Evolutionary conservation across 805 yeast species (phyloP).

Genomic region (Torulaspora delbrueckii): DNA sequence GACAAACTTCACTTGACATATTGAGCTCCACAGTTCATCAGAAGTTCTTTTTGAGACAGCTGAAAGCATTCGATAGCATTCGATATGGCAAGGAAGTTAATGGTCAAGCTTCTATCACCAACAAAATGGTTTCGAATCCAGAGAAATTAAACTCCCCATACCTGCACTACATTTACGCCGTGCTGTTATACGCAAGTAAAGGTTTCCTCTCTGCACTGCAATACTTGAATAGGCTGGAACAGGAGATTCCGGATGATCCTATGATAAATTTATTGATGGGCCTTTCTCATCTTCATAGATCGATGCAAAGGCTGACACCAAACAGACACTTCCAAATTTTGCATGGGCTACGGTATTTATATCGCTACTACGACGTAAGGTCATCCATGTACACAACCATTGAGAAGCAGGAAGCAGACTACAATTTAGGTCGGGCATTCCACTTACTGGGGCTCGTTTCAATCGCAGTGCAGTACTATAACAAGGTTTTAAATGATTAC

Average conservation of each 20-base stretch:
- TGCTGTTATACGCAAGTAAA: constrained; percentile 72
- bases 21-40: constrained; percentile 80
- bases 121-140: constrained; percentile 42
- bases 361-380: constrained; percentile 62
- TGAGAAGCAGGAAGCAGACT: constrained; percentile 71
- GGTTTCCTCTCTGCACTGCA: constrained; percentile 80
- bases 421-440: constrained; percentile 78
- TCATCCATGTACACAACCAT: constrained; percentile 30
- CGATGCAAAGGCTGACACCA: constrained; percentile 83
- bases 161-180: constrained; percentile 71
- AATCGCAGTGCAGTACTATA: constrained; percentile 69
- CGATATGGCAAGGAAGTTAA: constrained; percentile 48
- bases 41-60: constrained; percentile 81
- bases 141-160: constrained; percentile 55
- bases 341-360: constrained; percentile 76
- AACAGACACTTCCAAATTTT: constrained; percentile 83
- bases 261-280: constrained; percentile 72
- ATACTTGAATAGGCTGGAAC: constrained; percentile 67
- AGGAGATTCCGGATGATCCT: constrained; percentile 67
- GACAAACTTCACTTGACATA: constrained; percentile 51
- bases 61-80: constrained; percentile 80
- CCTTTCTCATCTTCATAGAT: constrained; percentile 77
- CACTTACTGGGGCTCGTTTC: constrained; percentile 76
- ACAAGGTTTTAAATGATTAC: constrained; percentile 56
- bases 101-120: constrained; percentile 75